A percentile compares a stretch with the other conserved stretches of the same genome.
Evolutionary conservation across 2,329 filamentous ascomycete genomes (phyloP).

Genomic region (Botryotinia narcissicola): DNA sequence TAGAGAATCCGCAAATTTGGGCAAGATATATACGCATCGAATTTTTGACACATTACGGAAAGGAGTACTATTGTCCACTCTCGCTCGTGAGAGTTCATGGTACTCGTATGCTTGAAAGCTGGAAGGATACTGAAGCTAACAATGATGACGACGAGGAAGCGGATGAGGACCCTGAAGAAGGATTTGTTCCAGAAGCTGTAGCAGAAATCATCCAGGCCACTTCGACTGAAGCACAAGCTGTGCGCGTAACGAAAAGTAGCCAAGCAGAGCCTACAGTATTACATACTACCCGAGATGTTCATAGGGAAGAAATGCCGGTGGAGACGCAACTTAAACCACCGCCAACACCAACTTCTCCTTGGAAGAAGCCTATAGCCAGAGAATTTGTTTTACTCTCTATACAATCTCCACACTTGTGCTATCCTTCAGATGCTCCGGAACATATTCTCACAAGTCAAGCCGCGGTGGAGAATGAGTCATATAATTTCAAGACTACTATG

Average conservation of each 20-base stretch:
- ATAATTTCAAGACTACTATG: background rate
- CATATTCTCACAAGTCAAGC: slow-evolving; percentile 4
- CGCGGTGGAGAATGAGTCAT: background rate
- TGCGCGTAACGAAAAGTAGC: background rate
- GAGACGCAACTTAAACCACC: background rate
- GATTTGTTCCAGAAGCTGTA: slow-evolving; percentile 40
- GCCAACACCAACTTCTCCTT: slow-evolving; percentile 2
- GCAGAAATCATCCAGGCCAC: slow-evolving; percentile 33
- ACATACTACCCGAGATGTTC: background rate
- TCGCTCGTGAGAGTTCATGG: slow-evolving; percentile 90
- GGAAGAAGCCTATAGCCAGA: background rate
- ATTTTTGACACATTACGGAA: slow-evolving; percentile 89
- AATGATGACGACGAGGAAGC: slow-evolving; percentile 53
- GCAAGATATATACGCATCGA: slow-evolving; percentile 90
- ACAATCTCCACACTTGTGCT: slow-evolving; percentile 4
- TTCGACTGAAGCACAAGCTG: slow-evolving; percentile 24
- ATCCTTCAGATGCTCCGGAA: slow-evolving; percentile 17
- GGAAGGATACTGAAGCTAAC: slow-evolving; percentile 71
- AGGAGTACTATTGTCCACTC: slow-evolving; percentile 93
- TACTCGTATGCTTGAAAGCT: slow-evolving; percentile 92
- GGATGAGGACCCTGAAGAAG: slow-evolving; percentile 27
- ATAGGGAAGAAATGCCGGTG: background rate
- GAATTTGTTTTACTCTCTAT: background rate
- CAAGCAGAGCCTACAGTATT: slow-evolving; percentile 12
- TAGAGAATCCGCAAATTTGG: slow-evolving; percentile 96